Conservation (phyloP, 176 grass and related monocot species). For the Paspalum notatum region DNA sequence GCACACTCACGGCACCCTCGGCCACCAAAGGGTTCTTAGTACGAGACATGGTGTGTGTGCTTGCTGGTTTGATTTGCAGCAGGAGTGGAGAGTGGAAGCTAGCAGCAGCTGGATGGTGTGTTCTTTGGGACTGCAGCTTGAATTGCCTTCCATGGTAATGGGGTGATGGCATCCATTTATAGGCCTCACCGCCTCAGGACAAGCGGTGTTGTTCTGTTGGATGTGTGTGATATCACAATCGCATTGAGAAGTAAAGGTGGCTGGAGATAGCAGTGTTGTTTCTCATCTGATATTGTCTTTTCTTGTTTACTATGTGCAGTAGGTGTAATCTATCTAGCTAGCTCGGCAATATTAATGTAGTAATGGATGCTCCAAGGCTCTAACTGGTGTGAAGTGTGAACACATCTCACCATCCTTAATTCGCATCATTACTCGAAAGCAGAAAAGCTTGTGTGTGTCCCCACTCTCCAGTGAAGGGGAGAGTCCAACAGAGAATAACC, state of each 20-base stretch:
- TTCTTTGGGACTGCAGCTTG: neutral
- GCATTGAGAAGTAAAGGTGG: neutral
- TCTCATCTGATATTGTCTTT: neutral
- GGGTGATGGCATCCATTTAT: slow-evolving; percentile 40
- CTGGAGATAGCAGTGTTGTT: neutral
- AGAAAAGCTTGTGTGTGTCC: no score
- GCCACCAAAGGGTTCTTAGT: neutral
- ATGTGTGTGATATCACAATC: no score
- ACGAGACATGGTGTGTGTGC: slow-evolving; percentile 20
- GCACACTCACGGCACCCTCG: slow-evolving; percentile 33
- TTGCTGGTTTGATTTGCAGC: neutral
- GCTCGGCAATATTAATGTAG: no score
- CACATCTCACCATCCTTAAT: no score
- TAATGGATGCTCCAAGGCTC: no score
- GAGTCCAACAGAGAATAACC: neutral
- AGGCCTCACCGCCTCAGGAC: slow-evolving; percentile 13
- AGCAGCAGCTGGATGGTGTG: neutral
- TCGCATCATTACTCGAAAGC: no score
- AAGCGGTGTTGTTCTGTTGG: no score
- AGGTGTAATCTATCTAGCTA: neutral
- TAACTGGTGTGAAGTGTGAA: no score
- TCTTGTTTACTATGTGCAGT: neutral
- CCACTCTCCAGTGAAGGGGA: neutral
- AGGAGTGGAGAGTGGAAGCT: neutral
- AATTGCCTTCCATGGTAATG: neutral